Evolutionary conservation across 495 filamentous ascomycete genomes (phyloP).

Genomic region (Friedmanniomyces simplex): DNA sequence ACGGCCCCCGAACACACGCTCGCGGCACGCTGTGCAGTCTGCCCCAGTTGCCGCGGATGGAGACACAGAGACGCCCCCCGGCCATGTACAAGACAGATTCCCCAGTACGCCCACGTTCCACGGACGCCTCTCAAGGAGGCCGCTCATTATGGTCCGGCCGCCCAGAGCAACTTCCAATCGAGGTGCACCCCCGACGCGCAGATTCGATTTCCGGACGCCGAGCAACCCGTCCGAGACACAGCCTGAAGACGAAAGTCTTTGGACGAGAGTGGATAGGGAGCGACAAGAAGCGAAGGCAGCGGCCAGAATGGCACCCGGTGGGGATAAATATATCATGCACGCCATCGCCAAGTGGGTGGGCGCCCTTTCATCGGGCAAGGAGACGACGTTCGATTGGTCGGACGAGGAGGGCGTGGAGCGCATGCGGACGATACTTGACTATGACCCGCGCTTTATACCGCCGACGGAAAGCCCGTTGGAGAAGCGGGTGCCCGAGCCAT

Average conservation of each 20-base stretch:
- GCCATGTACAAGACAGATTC: background rate
- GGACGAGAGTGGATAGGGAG: background rate
- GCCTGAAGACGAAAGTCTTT: background rate
- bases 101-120: too few species aligned
- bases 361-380: background rate
- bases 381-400: background rate
- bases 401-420: background rate
- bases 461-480: background rate
- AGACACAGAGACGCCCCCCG: background rate
- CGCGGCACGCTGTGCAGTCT: background rate
- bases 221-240: too few species aligned
- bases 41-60: background rate
- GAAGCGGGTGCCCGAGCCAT: background rate
- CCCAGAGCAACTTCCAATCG: too few species aligned
- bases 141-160: too few species aligned
- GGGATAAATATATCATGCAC: background rate
- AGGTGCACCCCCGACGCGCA: too few species aligned
- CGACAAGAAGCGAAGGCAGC: background rate
- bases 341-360: background rate
- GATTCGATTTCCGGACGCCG: too few species aligned
- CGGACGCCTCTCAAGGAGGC: too few species aligned
- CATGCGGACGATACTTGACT: background rate
- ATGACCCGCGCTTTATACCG: background rate
- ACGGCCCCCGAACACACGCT: background rate
- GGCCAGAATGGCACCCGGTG: background rate